phyloP scores from a whole-genome alignment of 495 filamentous ascomycete genomes.

The Filosporella fistucella region DNA sequence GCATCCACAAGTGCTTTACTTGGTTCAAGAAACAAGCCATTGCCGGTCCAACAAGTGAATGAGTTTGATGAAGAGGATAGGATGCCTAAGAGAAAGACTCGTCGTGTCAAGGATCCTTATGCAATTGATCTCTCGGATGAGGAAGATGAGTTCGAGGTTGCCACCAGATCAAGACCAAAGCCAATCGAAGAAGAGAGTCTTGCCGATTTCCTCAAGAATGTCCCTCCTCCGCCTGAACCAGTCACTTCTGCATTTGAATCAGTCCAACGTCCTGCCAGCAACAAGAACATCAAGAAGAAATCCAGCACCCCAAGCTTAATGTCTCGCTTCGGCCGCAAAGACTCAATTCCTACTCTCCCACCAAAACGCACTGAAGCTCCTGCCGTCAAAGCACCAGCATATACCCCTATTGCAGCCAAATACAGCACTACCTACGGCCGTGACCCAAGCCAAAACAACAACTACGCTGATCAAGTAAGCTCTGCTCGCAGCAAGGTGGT shows the following conservation, averaged over 20 bases:
- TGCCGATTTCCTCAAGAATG: conserved; percentile 82
- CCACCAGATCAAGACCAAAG: conserved; percentile 27
- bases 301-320: conserved; percentile 57
- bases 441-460: conserved; percentile 16
- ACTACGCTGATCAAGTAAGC: conserved; percentile 26
- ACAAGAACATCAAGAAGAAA: conserved; percentile 51
- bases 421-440: conserved; percentile 1
- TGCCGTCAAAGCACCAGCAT: conserved; percentile 1
- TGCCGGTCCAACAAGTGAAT: neutral
- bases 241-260: conserved; percentile 20
- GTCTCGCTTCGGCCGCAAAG: conserved; percentile 52
- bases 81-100: conserved; percentile 63
- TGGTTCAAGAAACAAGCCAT: conserved; percentile 19
- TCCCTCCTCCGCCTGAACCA: conserved; percentile 60
- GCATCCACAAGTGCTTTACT: conserved; percentile 48
- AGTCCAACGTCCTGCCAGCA: conserved; percentile 6
- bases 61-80: conserved; percentile 38
- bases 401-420: conserved; percentile 24
- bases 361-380: conserved; percentile 8
- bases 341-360: conserved; percentile 6
- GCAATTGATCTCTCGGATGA: conserved; percentile 85
- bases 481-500: conserved; percentile 29
- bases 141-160: conserved; percentile 50
- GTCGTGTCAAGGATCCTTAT: conserved; percentile 82
- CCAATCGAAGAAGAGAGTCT: conserved; percentile 64